Conservation (phyloP, 441 rosid genomes). For the Gossypium gossypioides region DNA sequence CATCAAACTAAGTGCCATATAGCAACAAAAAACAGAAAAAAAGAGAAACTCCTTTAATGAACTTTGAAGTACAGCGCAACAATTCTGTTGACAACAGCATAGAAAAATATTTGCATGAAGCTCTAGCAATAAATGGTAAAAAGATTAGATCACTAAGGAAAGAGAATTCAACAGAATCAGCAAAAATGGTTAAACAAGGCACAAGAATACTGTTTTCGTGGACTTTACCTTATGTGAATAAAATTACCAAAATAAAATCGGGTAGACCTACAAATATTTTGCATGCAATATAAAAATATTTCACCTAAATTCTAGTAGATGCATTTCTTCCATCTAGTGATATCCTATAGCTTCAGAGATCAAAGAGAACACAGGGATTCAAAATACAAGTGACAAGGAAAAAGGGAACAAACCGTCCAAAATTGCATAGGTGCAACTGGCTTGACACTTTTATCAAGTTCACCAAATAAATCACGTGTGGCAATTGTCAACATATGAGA, state of each 20-base stretch:
- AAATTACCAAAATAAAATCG: neutral
- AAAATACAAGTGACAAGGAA: neutral
- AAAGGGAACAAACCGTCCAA: slow-evolving; percentile 63
- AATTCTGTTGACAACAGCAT: neutral
- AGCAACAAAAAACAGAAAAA: neutral
- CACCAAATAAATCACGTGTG: slow-evolving; percentile 69
- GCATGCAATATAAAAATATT: neutral
- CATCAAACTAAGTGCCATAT: neutral
- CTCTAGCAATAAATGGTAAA: neutral
- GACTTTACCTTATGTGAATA: neutral
- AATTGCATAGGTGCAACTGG: slow-evolving; percentile 88
- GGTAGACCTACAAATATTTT: neutral
- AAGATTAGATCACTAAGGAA: neutral
- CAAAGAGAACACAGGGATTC: neutral
- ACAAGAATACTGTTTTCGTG: neutral
- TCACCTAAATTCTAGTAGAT: neutral
- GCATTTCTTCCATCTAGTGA: neutral
- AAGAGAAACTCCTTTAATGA: neutral
- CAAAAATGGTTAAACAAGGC: neutral
- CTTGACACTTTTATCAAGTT: slow-evolving; percentile 76
- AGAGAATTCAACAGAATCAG: neutral
- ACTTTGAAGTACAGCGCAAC: neutral
- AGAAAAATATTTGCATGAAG: neutral
- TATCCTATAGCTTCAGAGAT: neutral
- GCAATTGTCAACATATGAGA: slow-evolving; percentile 88